Evolutionary conservation across 331 rosid genomes (phyloP).

Genomic region (Malus hybrid): DNA sequence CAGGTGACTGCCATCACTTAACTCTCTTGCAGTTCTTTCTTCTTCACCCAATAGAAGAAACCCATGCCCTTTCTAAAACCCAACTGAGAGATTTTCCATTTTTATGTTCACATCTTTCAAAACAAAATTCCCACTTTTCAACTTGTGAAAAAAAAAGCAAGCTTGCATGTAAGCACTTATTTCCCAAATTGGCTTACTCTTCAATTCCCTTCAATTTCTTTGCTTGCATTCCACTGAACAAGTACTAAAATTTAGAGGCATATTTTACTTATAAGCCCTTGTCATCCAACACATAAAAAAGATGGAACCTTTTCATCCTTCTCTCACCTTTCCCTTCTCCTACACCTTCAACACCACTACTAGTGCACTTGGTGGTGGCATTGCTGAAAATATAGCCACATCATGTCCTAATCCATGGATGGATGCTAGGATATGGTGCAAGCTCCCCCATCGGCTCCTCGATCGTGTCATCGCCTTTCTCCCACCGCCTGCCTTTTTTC

Average conservation of each 20-base stretch:
- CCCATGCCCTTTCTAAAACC: background rate
- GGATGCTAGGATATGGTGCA: slow-evolving; percentile 88
- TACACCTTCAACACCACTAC: slow-evolving; percentile 3
- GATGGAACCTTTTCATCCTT: slow-evolving; percentile 12
- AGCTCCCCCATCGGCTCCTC: slow-evolving; percentile 65
- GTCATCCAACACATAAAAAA: background rate
- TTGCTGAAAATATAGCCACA: background rate
- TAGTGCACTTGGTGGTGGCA: slow-evolving; percentile 2
- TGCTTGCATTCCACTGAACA: background rate
- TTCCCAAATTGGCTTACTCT: slow-evolving; percentile 7
- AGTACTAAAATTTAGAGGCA: background rate
- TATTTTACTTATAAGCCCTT: background rate
- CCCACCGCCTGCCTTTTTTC: slow-evolving; percentile 84
- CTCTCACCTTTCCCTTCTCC: slow-evolving; percentile 10
- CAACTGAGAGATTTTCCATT: slow-evolving; percentile 18
- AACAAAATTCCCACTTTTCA: background rate
- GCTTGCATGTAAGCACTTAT: slow-evolving; percentile 4
- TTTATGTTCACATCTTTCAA: slow-evolving; percentile 17
- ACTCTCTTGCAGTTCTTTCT: slow-evolving; percentile 5
- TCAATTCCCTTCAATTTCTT: background rate
- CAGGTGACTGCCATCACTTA: background rate
- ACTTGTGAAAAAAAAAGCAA: background rate
- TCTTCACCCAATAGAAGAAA: background rate
- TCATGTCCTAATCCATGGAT: slow-evolving; percentile 38
- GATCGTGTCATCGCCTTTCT: slow-evolving; percentile 76